Base-by-base conservation (phyloP, 2,329 filamentous ascomycete genomes). In the Didymella segeticola region DNA sequence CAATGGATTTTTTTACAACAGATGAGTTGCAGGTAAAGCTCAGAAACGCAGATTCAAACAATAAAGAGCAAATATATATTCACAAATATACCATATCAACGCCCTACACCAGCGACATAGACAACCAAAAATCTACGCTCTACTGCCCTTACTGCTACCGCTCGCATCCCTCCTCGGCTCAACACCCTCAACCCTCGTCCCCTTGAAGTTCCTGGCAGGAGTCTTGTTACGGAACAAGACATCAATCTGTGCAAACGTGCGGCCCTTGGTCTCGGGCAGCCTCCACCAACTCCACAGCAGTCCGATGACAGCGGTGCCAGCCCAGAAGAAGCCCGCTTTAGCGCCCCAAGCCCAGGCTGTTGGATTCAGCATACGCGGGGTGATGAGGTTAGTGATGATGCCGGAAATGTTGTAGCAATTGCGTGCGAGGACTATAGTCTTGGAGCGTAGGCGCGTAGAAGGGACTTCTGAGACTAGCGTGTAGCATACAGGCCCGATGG, bases 271-370 rank as follows among this genome's bases (percentile, higher is more conserved):
- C 70, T 96, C 91, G 0, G 91, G 91, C 0, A 93, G 78, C 4
- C 89, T 83, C 78, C 90, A 91, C 70, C 85, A 92, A 0, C 86
- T 87, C 77, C 92, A 95, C 8, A 91, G 74, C 62, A 90, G 83
- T 76, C 88, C 92, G 31, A 86, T 71, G 74, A 90, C 88, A 71
- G 88, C 90, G 34, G 89, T 86, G 1, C 86, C 89, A 12, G 86
- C 86, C 89, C 91, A 90, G 78, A 95, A 93, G 77, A 96, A 95
- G 17, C 90, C 91, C 0, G 90, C 83, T 64, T 84, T 93, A 73
- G 92, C 93, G 48, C 85, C 82, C 91, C 91, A 96, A 71, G 93
- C 79, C 91, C 91, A 96, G 0, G 86, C 88, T 0, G 80, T 61
- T 0, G 59, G 58, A 2, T 60, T 62, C 1, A 68, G 22, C 61